A percentile compares a stretch with the other conserved stretches of the same genome.
These are phyloP conservation scores for Phytophthora sp. DNA, from an alignment of 352 stramenopile genomes.

Conservation along the genomic window DNA sequence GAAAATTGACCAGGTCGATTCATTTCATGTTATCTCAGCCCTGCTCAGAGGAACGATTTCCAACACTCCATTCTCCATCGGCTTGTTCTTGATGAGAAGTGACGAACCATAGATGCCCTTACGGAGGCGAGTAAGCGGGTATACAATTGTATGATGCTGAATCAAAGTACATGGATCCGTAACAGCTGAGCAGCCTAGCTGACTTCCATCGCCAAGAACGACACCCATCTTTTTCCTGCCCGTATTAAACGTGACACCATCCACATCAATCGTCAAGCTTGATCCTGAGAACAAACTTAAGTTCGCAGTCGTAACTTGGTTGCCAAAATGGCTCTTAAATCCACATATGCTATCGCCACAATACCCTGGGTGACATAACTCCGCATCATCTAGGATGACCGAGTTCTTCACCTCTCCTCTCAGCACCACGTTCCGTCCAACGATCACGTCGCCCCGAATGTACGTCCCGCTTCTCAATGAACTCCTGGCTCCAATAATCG, in stretches of 20 bases:
- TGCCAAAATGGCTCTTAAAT: conserved; percentile 83
- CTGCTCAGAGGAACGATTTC: conserved; percentile 42
- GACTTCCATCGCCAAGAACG: conserved; percentile 69
- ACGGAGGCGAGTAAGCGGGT: conserved; percentile 65
- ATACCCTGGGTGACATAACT: conserved; percentile 79
- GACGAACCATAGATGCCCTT: conserved; percentile 77
- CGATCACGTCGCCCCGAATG: conserved; percentile 70
- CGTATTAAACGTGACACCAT: conserved; percentile 56
- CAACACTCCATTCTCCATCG: conserved; percentile 70
- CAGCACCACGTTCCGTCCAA: conserved; percentile 66
- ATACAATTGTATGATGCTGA: conserved; percentile 62
- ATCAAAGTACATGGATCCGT: conserved; percentile 80
- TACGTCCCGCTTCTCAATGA: conserved; percentile 72
- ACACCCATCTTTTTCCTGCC: conserved; percentile 75
- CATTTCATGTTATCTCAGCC: conserved; percentile 14
- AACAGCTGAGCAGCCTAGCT: conserved; percentile 74
- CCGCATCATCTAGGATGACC: conserved; percentile 71
- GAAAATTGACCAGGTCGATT: not conserved
- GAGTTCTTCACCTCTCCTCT: conserved; percentile 76
- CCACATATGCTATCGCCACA: conserved; percentile 78
- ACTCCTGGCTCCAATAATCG: conserved; percentile 70
- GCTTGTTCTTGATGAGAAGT: conserved; percentile 83
- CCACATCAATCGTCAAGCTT: conserved; percentile 43
- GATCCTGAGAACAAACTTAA: conserved; percentile 58
- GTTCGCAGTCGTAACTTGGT: conserved; percentile 85